Percentiles rank a stretch among this genome's conserved stretches.
Conservation (phyloP, 2,329 filamentous ascomycete genomes). For the Fusarium sacchari region DNA sequence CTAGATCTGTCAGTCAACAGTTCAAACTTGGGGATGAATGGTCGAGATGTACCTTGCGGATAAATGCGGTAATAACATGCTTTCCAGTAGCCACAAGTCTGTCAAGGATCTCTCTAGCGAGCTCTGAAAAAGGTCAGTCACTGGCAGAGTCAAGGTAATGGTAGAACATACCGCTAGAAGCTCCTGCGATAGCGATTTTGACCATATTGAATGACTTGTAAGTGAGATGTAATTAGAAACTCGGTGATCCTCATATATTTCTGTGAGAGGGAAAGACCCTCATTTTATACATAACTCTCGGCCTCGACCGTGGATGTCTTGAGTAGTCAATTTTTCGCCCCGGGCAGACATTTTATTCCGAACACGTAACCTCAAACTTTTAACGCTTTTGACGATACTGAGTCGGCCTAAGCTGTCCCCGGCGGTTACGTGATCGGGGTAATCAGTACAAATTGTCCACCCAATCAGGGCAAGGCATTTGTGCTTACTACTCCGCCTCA, state of each 20-base stretch:
- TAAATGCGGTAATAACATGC: neutral
- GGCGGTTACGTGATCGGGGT: conserved; percentile 16
- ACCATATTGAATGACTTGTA: neutral
- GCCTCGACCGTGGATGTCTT: too few species aligned
- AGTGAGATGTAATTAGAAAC: rapidly evolving
- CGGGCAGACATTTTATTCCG: rapidly evolving
- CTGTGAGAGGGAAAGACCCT: rapidly evolving
- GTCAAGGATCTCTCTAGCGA: conserved; percentile 6
- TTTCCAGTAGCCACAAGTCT: neutral
- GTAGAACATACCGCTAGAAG: neutral
- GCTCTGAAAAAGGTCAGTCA: neutral
- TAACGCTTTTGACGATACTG: rapidly evolving
- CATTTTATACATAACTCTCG: neutral
- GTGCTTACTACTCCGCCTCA: neutral
- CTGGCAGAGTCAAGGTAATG: too few species aligned
- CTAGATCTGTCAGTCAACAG: rapidly evolving
- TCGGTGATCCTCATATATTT: rapidly evolving
- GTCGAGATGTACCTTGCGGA: neutral
- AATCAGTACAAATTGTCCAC: neutral
- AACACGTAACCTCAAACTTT: neutral
- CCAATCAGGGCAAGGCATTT: neutral
- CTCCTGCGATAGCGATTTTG: conserved; percentile 3
- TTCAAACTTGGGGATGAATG: rapidly evolving
- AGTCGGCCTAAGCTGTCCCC: neutral
- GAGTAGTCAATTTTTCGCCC: rapidly evolving